Base-by-base conservation (phyloP, 441 rosid genomes). In the Mallotus repandus region DNA sequence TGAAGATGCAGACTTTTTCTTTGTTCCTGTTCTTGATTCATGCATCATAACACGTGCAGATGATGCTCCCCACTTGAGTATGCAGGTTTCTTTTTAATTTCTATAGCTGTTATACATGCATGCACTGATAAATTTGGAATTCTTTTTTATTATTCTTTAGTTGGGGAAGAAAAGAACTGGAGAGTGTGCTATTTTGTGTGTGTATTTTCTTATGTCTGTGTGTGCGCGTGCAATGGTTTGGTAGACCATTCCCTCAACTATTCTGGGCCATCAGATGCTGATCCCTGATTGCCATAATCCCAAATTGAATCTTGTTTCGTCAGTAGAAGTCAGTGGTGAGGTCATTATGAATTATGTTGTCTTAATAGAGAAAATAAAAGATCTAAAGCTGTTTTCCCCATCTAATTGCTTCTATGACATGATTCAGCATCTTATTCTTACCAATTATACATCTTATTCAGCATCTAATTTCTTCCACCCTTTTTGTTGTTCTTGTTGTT, bases 21-120 rank as follows among this genome's bases (percentile, higher is more conserved):
- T 90, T 80, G 98, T 93, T 77, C 99, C 98, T 67, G 97, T 90
- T 86, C 96, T 96, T 79, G 98, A 96, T 86, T 86, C 98, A 1
- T 96, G 99, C 85, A 96, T 93, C 76, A 96, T 96, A 68, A 86
- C 86, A 41, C 97, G 97, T 63, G 99, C 97, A 71, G 91, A 85
- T 54, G 99, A 96, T 88, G 89, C 97, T 66, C 98, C 99, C 62
- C 98, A 96, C 84, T 65, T 96, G 74, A 87, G 81, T 75, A 56
- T 86, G 94, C 71, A 84, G 97, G 98, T 96, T 64, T 49, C 56
- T 78, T 78, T 41, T 70, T 52, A 53, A 11, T 78, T 78, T 41
- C 72, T 52, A 53, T 14, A 70, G 62, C 70, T 75, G 5, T 64
- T 62, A 46, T 48, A 16, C 13, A 8, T 21, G 54, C 49, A 19